These are phyloP conservation scores for Salvia miltiorrhiza DNA, from an alignment of 257 asterid species.

Conservation along the genomic window DNA sequence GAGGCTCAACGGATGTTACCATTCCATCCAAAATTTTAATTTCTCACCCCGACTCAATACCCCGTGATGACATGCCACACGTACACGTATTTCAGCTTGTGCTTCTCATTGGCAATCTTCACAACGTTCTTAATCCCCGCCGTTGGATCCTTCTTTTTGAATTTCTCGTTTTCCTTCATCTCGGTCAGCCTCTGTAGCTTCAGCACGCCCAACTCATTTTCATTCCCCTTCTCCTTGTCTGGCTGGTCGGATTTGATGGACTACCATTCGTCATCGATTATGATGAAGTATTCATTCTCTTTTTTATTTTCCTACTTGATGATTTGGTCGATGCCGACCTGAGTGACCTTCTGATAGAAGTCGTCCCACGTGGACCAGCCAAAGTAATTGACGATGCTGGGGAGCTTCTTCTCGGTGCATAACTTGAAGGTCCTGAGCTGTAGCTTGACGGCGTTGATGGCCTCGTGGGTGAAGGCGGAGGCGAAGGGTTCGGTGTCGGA, in stretches of 20 bases:
- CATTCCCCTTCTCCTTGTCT: slow-evolving; percentile 14
- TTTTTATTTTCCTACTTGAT: too few species aligned
- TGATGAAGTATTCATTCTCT: too few species aligned
- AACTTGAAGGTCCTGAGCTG: slow-evolving; percentile 60
- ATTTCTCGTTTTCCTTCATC: slow-evolving; percentile 62
- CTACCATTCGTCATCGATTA: slow-evolving; percentile 91
- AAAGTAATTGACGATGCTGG: slow-evolving; percentile 62
- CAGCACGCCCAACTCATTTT: slow-evolving; percentile 29
- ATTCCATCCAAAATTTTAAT: too few species aligned
- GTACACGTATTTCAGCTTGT: slow-evolving; percentile 68
- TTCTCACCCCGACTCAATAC: slow-evolving; percentile 88
- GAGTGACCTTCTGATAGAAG: slow-evolving; percentile 76
- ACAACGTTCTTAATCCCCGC: slow-evolving; percentile 66
- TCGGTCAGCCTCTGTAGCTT: slow-evolving; percentile 55
- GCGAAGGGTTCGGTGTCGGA: slow-evolving; percentile 64
- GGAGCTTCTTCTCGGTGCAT: slow-evolving; percentile 71
- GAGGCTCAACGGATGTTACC: too few species aligned
- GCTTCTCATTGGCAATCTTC: slow-evolving; percentile 64
- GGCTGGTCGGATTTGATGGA: slow-evolving; percentile 46
- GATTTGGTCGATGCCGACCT: too few species aligned
- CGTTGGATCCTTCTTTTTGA: slow-evolving; percentile 46
- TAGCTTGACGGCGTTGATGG: slow-evolving; percentile 44
- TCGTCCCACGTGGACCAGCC: slow-evolving; percentile 99
- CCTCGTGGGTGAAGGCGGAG: slow-evolving; percentile 57
- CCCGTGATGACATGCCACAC: slow-evolving; percentile 96